Evolutionary conservation across 2,329 filamentous ascomycete species (phyloP).

Genomic region (Sporothrix brunneoviolacea): DNA sequence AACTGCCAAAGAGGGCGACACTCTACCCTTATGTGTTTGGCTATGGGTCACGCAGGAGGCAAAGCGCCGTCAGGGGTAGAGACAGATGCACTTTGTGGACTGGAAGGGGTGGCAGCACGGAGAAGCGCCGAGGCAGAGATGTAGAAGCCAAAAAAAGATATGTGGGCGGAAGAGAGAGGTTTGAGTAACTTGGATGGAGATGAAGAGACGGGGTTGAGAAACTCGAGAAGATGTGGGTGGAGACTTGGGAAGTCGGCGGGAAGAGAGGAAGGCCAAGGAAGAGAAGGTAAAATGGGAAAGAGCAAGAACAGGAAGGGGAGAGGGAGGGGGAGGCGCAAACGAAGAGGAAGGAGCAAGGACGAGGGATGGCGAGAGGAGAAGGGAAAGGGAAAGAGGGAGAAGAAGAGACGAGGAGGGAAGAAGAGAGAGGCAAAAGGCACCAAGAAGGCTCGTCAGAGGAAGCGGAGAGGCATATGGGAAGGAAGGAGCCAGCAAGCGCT

Average conservation of each 20-base stretch:
- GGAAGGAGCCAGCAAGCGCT: conserved; percentile 16
- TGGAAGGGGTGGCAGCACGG: neutral
- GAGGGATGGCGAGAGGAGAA: neutral
- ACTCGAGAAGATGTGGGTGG: neutral
- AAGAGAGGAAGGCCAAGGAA: neutral
- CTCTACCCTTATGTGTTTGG: conserved; percentile 1
- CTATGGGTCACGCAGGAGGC: neutral
- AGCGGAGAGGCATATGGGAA: conserved; percentile 2
- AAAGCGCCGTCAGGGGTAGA: conserved; percentile 3
- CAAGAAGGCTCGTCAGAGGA: neutral
- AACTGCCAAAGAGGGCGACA: neutral
- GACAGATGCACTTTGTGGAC: neutral
- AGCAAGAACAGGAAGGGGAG: neutral
- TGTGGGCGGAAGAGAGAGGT: neutral
- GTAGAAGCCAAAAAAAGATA: neutral
- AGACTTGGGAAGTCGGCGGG: neutral
- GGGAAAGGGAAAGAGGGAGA: neutral
- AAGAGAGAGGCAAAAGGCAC: conserved; percentile 1
- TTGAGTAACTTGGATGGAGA: neutral
- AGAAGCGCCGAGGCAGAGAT: conserved; percentile 9
- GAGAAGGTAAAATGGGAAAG: neutral
- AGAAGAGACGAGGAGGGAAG: conserved; percentile 1
- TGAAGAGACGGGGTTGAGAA: neutral
- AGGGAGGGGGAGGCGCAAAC: neutral
- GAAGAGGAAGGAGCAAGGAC: neutral